Evolutionary conservation across 2,329 filamentous ascomycete species (phyloP).

Genomic region (Venturia effusa): DNA sequence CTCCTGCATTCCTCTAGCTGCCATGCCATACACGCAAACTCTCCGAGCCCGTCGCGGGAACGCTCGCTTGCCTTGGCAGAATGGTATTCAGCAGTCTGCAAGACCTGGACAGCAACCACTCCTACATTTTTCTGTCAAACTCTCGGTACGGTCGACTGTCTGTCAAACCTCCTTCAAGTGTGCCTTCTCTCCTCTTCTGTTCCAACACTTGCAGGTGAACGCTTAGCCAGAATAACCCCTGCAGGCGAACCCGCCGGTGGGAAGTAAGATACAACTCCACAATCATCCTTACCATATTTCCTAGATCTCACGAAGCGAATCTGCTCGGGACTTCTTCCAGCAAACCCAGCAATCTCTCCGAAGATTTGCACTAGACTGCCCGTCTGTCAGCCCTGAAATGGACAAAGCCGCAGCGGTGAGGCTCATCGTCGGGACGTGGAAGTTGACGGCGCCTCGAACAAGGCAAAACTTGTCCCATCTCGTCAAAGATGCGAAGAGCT

Average conservation of each 20-base stretch:
- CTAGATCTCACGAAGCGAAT: neutral
- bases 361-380: neutral
- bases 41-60: neutral
- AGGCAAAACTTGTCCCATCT: neutral
- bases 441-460: neutral
- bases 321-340: neutral
- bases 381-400: neutral
- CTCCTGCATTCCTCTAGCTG: neutral
- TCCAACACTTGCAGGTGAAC: neutral
- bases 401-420: neutral
- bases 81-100: neutral
- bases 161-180: neutral
- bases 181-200: neutral
- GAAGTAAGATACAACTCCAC: conserved; percentile 3
- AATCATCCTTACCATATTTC: neutral
- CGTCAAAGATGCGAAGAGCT: neutral
- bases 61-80: neutral
- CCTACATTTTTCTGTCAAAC: no score
- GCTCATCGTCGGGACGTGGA: neutral
- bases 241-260: neutral
- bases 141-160: neutral
- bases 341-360: neutral
- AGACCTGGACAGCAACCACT: neutral
- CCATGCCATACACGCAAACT: neutral
- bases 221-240: neutral